A percentile compares a stretch with the other conserved stretches of the same genome.
phyloP scores from a whole-genome alignment of 169 alveolate genomes.

The Pseudocohnilembus persalinus region DNA sequence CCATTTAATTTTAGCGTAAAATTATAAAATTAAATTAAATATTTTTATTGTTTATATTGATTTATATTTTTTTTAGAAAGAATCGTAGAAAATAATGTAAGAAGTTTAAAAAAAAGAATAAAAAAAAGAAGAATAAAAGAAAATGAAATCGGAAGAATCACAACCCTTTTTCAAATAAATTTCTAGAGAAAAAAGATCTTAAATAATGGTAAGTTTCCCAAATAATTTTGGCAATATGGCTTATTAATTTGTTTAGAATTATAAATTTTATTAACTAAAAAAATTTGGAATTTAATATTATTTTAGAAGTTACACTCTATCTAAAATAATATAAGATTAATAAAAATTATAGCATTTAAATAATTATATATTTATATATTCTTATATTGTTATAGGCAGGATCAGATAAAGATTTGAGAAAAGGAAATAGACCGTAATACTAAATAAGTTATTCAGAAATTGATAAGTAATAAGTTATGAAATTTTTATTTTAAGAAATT shows the following conservation, averaged over 20 bases:
- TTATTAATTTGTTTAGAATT: too few species aligned
- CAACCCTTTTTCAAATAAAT: conserved; percentile 41
- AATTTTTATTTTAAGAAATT: too few species aligned
- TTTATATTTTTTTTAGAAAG: neutral
- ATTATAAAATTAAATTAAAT: too few species aligned
- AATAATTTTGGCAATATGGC: too few species aligned
- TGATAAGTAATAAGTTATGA: conserved; percentile 14
- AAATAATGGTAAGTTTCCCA: conserved; percentile 11
- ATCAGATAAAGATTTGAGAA: neutral
- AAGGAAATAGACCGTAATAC: conserved; percentile 34
- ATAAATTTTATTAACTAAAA: too few species aligned
- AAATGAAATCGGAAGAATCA: conserved; percentile 1
- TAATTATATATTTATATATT: too few species aligned
- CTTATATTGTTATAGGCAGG: too few species aligned
- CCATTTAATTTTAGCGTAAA: neutral
- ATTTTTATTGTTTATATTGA: too few species aligned
- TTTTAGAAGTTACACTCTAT: too few species aligned
- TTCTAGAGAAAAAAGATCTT: conserved; percentile 32
- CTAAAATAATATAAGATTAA: too few species aligned
- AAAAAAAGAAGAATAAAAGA: conserved; percentile 3
- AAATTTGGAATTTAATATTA: too few species aligned
- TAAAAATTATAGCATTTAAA: too few species aligned
- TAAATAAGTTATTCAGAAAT: conserved; percentile 34
- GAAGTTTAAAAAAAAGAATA: neutral
- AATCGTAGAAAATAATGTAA: neutral